These are phyloP conservation scores for Penicillium robsamsonii DNA, from an alignment of 495 filamentous ascomycete species.

Conservation along the genomic window DNA sequence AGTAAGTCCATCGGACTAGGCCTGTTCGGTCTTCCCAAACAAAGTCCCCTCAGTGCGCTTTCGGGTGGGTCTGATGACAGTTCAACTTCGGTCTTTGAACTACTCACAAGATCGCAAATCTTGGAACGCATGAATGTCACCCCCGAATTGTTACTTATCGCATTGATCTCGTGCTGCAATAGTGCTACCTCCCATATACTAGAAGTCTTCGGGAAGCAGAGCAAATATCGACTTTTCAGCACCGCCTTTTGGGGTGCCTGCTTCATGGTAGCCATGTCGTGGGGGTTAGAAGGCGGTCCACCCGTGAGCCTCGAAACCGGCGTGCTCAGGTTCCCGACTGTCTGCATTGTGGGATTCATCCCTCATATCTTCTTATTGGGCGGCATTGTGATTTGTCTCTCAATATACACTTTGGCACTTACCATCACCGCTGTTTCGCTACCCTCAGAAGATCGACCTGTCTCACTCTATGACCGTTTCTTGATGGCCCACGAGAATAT, in stretches of 20 bases:
- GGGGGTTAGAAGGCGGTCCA: slow-evolving; percentile 63
- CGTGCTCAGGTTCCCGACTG: slow-evolving; percentile 80
- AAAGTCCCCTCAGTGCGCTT: slow-evolving; percentile 29
- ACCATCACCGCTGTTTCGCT: slow-evolving; percentile 71
- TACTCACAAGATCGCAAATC: slow-evolving; percentile 42
- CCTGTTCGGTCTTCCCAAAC: slow-evolving; percentile 54
- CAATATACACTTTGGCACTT: slow-evolving; percentile 76
- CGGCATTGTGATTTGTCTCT: slow-evolving; percentile 70
- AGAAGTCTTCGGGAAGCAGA: slow-evolving; percentile 74
- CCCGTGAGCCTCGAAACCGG: slow-evolving; percentile 41
- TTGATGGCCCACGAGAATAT: slow-evolving; percentile 75
- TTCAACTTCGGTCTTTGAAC: slow-evolving; percentile 35
- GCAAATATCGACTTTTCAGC: slow-evolving; percentile 72
- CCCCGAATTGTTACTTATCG: slow-evolving; percentile 83
- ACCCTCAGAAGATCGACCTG: slow-evolving; percentile 39
- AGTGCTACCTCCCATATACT: slow-evolving; percentile 83
- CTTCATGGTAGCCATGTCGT: slow-evolving; percentile 78
- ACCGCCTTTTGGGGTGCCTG: slow-evolving; percentile 86
- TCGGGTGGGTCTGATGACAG: slow-evolving; percentile 16
- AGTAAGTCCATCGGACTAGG: slow-evolving; percentile 70
- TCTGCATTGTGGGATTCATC: slow-evolving; percentile 92
- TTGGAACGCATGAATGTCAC: slow-evolving; percentile 71
- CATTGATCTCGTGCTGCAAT: slow-evolving; percentile 82
- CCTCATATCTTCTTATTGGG: slow-evolving; percentile 81
- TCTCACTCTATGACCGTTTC: slow-evolving; percentile 56